Evolutionary conservation across 352 stramenopile species (phyloP), one percentile per base, ranked within the genome.

Genomic region (Pythium periplocum): DNA sequence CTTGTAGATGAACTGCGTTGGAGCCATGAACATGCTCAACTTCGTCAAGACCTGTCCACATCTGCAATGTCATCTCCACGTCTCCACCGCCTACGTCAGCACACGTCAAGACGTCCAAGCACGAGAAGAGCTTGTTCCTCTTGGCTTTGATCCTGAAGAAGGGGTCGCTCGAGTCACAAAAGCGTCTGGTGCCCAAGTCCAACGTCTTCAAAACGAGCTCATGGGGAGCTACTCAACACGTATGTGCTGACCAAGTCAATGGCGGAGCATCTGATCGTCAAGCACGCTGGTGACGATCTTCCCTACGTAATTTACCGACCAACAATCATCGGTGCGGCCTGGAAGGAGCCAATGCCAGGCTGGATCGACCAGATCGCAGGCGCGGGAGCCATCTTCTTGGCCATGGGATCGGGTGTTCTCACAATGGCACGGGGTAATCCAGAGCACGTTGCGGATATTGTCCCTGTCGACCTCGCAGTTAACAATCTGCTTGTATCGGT

Each of bases 171-270:
- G 74, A 3, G 73, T 93, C 8, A 70, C 71, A 0, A 74, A 58
- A 1, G 74, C 76, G 5, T 80, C 77, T 11, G 53, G 78, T 0
- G 74, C 54, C 33, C 72, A 91, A 37, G 52, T 88, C 36, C 78
- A 87, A 45, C 67, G 75, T 5, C 55, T 96, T 32, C 66, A 72
- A 34, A 69, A 87, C 11, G 86, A 93, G 44, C 64, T 95, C 34
- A 92, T 94, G 55, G 83, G 86, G 30, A 90, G 82, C 30, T 96
- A 93, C 68, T 83, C 5, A 96, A 96, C 64, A 96, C 86, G 44
- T 96, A 95, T 64, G 84, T 80, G 26, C 75, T 96, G 0, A 96
- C 84, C 59, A 94, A 96, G 65, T 90, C 82, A 9, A 93, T 95
- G 76, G 82, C 83, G 38, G 86, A 95, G 66, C 76, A 90, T 35